Base-by-base conservation (phyloP, 768 basidiomycete species). In the Pleurotus tuoliensis region DNA sequence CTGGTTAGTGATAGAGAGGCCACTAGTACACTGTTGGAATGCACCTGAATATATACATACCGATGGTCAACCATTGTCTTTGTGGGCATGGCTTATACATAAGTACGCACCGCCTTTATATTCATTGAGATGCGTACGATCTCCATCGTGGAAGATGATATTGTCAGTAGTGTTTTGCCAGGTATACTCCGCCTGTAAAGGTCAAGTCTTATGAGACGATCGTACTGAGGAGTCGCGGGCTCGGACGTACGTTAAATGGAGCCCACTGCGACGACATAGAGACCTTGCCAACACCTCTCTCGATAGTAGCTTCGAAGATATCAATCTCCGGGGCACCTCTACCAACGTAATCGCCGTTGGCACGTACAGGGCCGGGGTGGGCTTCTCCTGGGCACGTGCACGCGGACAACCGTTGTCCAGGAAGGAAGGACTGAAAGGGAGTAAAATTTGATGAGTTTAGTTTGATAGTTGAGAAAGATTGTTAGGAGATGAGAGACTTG, bases 11-110 rank as follows among this genome's bases (percentile, higher is more conserved):
- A 69, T 59, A 0, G 83, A 77, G 7, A 92, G 72, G 8, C 80
- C 84, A 16, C 88, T 90, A 3, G 87, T 84, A 16, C 88, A 85
- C 68, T 92, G 87, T 64, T 92, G 91, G 61, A 79, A 81, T 5
- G 74, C 79, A 58, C 83, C 82, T 47, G 82, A 15, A 22, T 25
- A 25, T 25, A 25, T n/a, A 74, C 79, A 34, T 71, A 62, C 59
- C 11, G 8, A 11, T 9, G 3, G 30, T 34, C 3, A 34, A 34
- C 8, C 30, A 34, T 9, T 11, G 30, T 34, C 30, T 1, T 11
- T 8, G 9, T 25, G 24, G 4, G 24, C 5, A 25, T 25, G 5
- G 24, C 5, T 25, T 25, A 25, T 25, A 25, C 30, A 34, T 2
- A 34, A 83, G 80, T 62, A 84, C 44, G 71, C 72, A 68, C 86